Conservation (phyloP, 352 stramenopile genomes). For the Globisporangium radiosum region DNA sequence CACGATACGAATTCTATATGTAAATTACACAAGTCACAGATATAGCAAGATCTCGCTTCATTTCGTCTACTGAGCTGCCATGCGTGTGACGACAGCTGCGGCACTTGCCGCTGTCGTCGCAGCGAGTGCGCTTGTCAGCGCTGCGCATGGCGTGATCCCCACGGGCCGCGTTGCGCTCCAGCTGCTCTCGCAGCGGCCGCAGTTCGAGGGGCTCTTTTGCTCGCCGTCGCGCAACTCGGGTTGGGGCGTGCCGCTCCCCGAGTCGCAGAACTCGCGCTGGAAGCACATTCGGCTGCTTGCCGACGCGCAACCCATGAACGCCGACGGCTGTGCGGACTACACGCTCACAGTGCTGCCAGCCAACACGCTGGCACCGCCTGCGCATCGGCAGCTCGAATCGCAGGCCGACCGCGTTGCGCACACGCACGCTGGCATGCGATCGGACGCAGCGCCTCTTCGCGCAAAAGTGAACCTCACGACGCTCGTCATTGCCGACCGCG, state of each 20-base stretch:
- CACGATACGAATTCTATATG: too few relatives aligned
- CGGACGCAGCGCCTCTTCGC: not conserved
- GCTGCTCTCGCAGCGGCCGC: conserved; percentile 22
- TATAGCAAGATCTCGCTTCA: too few relatives aligned
- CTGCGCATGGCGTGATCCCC: conserved; percentile 25
- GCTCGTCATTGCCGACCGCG: conserved; percentile 58
- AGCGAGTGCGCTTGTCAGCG: conserved; percentile 2
- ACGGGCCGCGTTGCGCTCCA: conserved; percentile 37
- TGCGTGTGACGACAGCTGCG: too few relatives aligned
- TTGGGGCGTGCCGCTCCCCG: conserved; percentile 47
- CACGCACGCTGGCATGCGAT: not conserved
- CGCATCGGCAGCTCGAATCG: conserved; percentile 3
- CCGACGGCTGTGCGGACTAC: conserved; percentile 38
- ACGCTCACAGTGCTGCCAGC: conserved; percentile 6
- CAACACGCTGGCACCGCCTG: not conserved
- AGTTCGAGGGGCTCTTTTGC: conserved; percentile 45
- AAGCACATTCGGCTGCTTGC: conserved; percentile 39
- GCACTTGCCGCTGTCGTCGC: conserved; percentile 7
- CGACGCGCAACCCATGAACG: conserved; percentile 15
- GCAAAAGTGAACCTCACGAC: conserved; percentile 12
- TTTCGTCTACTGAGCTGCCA: too few relatives aligned
- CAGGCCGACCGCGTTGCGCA: conserved; percentile 3
- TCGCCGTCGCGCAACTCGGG: conserved; percentile 41
- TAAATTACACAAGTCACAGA: too few relatives aligned
- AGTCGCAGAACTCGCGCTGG: conserved; percentile 43